Conservation (phyloP, 148 eudicot genomes). For the Mesembryanthemum crystallinum region DNA sequence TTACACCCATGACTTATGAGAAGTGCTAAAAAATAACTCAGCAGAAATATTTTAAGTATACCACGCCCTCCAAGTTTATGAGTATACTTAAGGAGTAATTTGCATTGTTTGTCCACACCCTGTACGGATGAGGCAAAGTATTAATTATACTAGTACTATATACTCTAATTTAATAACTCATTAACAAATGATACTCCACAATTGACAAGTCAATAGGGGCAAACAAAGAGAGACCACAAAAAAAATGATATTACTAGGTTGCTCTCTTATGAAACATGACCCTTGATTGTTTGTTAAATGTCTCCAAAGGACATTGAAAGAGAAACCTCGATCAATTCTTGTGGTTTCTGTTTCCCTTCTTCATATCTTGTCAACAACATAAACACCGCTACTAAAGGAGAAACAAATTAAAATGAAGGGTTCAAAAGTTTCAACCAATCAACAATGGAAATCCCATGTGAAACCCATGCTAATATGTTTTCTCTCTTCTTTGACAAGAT, state of each 20-base stretch:
- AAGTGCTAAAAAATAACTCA: no score
- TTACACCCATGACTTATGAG: no score
- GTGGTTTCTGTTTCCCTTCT: conserved; percentile 9
- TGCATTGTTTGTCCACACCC: neutral
- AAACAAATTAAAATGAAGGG: no score
- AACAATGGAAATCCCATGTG: conserved; percentile 13
- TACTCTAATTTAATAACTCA: no score
- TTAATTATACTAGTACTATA: no score
- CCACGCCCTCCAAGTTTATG: no score
- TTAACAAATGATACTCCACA: no score
- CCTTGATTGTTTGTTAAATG: conserved; percentile 15
- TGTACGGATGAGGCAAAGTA: conserved; percentile 7
- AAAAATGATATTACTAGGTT: neutral
- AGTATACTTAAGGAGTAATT: neutral
- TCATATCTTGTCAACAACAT: neutral
- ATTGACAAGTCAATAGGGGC: no score
- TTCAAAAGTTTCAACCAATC: neutral
- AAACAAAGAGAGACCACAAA: conserved; percentile 3
- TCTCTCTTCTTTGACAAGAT: neutral
- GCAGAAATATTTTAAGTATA: no score
- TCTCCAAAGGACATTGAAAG: conserved; percentile 20
- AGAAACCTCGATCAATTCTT: conserved; percentile 15
- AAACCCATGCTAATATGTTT: neutral
- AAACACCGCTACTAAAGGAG: no score
- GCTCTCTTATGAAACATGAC: neutral